Base-by-base conservation (phyloP, 306 rosid genomes). In the Elaeagnus macrophylla region DNA sequence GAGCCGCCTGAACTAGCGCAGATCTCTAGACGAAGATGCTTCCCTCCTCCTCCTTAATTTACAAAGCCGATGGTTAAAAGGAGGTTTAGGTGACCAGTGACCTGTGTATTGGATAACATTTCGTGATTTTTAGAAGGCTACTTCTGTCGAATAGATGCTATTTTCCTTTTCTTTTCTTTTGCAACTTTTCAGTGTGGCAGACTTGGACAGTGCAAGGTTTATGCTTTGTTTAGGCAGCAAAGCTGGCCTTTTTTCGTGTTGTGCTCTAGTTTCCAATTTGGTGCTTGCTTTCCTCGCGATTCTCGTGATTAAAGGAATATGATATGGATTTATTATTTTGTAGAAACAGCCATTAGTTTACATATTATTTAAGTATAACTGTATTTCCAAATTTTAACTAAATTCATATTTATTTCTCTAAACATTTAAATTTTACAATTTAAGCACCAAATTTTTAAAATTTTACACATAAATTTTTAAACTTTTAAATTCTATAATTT, bases 21-120 rank as follows among this genome's bases (percentile, higher is more conserved):
- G 88, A 88, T 84, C 90, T 84, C 86, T 88, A 88, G 91, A 88
- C 48, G 83, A 57, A 72, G 65, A 48, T 54, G 59, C 64, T 73
- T 61, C 70, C 68, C 72, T 36, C 32, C 4, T 36, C 32, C 4
- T 71, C 36, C 18, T 13, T 48, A 39, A 45, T 65, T 77, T 67
- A 51, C 46, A 35, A 67, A 45, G 38, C 53, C 19, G 32, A 13
- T 46, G 49, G 39, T 38, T 25, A 50, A 59, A 56, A 44, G 60
- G 60, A 55, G 17, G 42, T 43, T 65, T 37, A 51, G 59, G 66
- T 37, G 20, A 25, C 40, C 39, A 53, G 71, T 56, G 66, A 67
- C 32, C 32, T 25, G 32, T 2, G 32, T 25, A 5, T 25, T 25
- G 32, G 32, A 25, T 25, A 25, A 25, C 32, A 1, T 57, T 58